Evolutionary conservation across 805 yeast species (phyloP).

Genomic region (Pichia nanzhaoensis): DNA sequence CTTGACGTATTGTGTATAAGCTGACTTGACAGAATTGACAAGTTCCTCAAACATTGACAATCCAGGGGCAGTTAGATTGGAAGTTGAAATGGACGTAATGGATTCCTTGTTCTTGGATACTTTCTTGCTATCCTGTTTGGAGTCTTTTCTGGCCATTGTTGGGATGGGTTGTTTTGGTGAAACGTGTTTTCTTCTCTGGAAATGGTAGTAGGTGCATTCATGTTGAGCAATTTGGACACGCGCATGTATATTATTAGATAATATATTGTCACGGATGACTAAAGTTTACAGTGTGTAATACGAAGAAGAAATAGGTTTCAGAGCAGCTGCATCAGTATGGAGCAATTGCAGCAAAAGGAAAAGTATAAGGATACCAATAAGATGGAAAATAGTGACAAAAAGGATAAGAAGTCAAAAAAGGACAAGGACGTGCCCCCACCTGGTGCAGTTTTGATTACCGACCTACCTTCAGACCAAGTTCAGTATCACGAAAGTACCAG

Average conservation of each 20-base stretch:
- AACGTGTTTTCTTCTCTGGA: too few relatives aligned
- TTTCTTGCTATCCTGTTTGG: too few relatives aligned
- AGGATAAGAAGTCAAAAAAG: slow-evolving; percentile 6
- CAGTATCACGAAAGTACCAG: not conserved
- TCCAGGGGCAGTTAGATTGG: not conserved
- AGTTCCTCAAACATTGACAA: slow-evolving; percentile 6
- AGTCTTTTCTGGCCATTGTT: not conserved
- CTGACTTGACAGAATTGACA: slow-evolving; percentile 4
- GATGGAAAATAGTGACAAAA: too few relatives aligned
- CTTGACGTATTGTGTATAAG: slow-evolving; percentile 11
- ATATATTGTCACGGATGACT: too few relatives aligned
- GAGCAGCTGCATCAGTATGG: too few relatives aligned
- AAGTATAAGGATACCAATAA: too few relatives aligned
- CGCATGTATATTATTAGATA: too few relatives aligned
- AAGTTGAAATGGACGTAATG: not conserved
- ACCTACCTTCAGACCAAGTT: not conserved
- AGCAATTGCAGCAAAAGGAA: too few relatives aligned
- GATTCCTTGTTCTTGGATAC: not conserved
- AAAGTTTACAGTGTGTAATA: too few relatives aligned
- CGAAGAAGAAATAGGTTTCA: too few relatives aligned
- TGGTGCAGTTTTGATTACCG: slow-evolving; percentile 3
- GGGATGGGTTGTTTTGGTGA: too few relatives aligned
- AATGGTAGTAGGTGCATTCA: too few relatives aligned
- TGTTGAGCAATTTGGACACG: not conserved
- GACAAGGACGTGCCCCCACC: slow-evolving; percentile 7